Evolutionary conservation across 192 early-diverging fungal genomes (phyloP), one percentile per base, ranked within the genome.

Genomic region (Radiomyces spectabilis): DNA sequence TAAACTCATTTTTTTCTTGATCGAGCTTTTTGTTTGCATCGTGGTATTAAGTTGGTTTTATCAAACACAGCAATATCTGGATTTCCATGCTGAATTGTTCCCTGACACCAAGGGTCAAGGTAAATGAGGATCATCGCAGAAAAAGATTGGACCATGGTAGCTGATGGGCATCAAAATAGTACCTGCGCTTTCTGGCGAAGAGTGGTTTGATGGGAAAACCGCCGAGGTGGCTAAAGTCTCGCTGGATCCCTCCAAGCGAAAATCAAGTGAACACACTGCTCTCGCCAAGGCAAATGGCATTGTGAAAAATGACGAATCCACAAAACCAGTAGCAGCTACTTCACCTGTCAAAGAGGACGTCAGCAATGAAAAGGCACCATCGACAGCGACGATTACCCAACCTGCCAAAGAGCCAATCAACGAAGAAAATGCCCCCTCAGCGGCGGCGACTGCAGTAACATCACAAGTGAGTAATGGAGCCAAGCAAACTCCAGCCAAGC

Each of bases 71-170:
- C 73, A 76, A 22, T 86, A 91, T 53, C 70, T 87, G 10, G 91
- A 92, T 47, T 96, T 91, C 52, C 87, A 93, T 55, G 57, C 65
- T 10, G 93, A 96, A 41, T 59, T 96, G 12, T 96, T 85, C 57
- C 94, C 94, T 18, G 86, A 91, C 15, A 92, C 94, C 12, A 78
- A 83, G 25, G 77, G 48, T 53, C 59, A 31, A 13, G 73, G 66
- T 65, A 59, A 51, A 41, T 57, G 2, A n/a, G n/a, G n/a, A n/a
- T n/a, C n/a, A n/a, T n/a, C n/a, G n/a, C n/a, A n/a, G n/a, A n/a
- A n/a, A n/a, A n/a, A n/a, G n/a, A n/a, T n/a, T n/a, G n/a, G n/a
- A n/a, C n/a, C n/a, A n/a, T n/a, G n/a, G n/a, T n/a, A n/a, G n/a
- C n/a, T n/a, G n/a, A n/a, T n/a, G n/a, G n/a, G n/a, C n/a, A n/a